Conservation (phyloP, 2,329 filamentous ascomycete species). For the Cordyceps cateniannulata region DNA sequence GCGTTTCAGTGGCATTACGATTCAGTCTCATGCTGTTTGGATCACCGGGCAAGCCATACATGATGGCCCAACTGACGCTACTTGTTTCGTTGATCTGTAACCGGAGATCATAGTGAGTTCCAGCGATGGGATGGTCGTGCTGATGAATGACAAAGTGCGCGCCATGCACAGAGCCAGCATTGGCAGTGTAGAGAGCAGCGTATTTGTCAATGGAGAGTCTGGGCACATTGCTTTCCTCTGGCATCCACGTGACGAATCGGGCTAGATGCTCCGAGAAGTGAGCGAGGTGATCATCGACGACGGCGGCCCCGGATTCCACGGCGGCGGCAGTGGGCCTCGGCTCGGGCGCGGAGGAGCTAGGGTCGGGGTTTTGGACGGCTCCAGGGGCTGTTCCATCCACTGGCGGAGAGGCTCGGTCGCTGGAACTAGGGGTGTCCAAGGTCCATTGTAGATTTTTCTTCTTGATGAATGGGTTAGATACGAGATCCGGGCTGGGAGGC, state of each 20-base stretch:
- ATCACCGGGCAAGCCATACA: constrained; percentile 56
- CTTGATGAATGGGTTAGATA: constrained; percentile 41
- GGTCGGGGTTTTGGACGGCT: not conserved
- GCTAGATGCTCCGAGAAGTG: constrained; percentile 32
- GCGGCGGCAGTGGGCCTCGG: constrained; percentile 25
- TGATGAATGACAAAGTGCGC: constrained; percentile 65
- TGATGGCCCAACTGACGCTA: constrained; percentile 58
- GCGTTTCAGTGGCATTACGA: constrained; percentile 55
- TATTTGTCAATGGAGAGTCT: constrained; percentile 30
- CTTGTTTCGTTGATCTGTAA: constrained; percentile 63
- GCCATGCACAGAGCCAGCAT: constrained; percentile 25
- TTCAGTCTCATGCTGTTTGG: constrained; percentile 47
- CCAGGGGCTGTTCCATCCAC: not conserved
- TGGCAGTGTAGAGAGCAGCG: constrained; percentile 29
- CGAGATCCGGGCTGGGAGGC: constrained; percentile 26
- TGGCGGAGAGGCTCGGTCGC: not conserved
- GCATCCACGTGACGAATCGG: constrained; percentile 21
- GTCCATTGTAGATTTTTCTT: constrained; percentile 40
- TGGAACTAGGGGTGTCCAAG: constrained; percentile 21
- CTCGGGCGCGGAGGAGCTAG: not conserved
- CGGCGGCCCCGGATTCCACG: constrained; percentile 33
- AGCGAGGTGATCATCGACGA: constrained; percentile 31
- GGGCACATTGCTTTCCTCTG: not conserved
- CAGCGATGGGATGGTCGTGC: constrained; percentile 65
- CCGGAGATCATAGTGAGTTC: constrained; percentile 62